Conservation (phyloP, 176 grass and related monocot genomes). For the Lolium rigidum region DNA sequence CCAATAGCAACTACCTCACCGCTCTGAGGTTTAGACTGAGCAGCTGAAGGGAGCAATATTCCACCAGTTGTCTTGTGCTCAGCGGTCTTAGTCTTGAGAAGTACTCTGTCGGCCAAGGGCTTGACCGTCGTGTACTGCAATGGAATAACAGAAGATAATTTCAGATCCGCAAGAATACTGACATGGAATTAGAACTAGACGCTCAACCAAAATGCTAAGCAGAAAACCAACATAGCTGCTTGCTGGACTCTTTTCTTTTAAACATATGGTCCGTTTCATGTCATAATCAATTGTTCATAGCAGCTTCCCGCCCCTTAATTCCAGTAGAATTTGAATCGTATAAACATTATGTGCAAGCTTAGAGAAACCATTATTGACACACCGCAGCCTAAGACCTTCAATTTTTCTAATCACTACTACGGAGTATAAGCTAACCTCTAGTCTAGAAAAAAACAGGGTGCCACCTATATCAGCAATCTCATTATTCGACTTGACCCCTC, state of each 20-base stretch:
- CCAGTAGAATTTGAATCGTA: too few species aligned
- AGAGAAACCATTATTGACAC: neutral
- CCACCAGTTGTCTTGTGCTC: conserved; percentile 84
- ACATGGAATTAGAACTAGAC: neutral
- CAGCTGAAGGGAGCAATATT: conserved; percentile 67
- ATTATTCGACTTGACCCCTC: neutral
- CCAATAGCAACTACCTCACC: conserved; percentile 81
- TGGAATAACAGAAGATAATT: conserved; percentile 11
- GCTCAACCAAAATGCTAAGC: conserved; percentile 11
- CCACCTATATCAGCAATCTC: neutral
- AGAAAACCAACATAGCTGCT: neutral
- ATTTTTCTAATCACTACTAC: neutral
- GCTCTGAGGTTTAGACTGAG: conserved; percentile 73
- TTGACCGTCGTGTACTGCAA: conserved; percentile 79
- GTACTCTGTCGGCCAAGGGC: conserved; percentile 76
- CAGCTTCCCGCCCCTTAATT: too few species aligned
- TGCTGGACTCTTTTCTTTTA: neutral
- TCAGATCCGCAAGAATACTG: neutral
- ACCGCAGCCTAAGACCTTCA: neutral
- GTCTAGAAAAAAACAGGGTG: neutral
- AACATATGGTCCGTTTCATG: too few species aligned
- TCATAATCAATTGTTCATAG: too few species aligned
- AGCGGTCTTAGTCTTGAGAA: conserved; percentile 77
- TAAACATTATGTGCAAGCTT: neutral
- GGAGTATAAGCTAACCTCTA: neutral